Evolutionary conservation across 2,329 filamentous ascomycete genomes (phyloP), one percentile per base, ranked within the genome.

Genomic region (Epichloe aotearoae): DNA sequence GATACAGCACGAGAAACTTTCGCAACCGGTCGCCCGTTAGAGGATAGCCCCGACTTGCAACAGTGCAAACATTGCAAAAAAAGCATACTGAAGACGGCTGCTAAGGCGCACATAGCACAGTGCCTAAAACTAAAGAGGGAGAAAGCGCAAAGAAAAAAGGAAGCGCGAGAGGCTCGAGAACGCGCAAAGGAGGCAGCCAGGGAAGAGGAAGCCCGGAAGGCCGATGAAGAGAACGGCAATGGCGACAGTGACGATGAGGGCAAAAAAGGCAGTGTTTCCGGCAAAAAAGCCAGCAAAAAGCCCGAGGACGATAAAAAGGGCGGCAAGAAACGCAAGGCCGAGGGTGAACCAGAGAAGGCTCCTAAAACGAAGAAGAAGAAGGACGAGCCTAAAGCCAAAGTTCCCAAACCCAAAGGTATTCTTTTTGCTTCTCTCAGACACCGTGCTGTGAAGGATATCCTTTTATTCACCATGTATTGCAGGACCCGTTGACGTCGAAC

Each of bases 51-150:
- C 11, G 88, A 95, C 55, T 77, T 88, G 10, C 82, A 93, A 47
- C 77, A 85, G 57, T 98, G 91, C 76, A 96, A 93, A 65, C 88
- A 94, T 65, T 98, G 91, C 71, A 95, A 93, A 69, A 94, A 94
- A 60, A 86, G 86, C 48, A 79, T 95, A 12, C 73, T 93, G 14
- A 86, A 84, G 59, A 80, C 80, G 34, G 82, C 81, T 1, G 85
- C 87, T 2, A 83, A 84, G 52, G 79, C 80, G 17, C 91, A 98
- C 62, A 88, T 95, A 53, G 83, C 84, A 38, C 80, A 84, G 44
- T 98, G 91, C 61, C 71, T 96, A 52, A 84, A 83, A 58, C 80
- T 89, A 51, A 95, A 95, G 69, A 84, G 60, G 84, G 84, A 87
- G 64, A 87, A 88, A 68, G 83, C 84, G 1, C 82, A 85, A 61